These are phyloP conservation scores for Diaporthe batatas DNA, from an alignment of 2,329 filamentous ascomycete species.

Conservation along the genomic window DNA sequence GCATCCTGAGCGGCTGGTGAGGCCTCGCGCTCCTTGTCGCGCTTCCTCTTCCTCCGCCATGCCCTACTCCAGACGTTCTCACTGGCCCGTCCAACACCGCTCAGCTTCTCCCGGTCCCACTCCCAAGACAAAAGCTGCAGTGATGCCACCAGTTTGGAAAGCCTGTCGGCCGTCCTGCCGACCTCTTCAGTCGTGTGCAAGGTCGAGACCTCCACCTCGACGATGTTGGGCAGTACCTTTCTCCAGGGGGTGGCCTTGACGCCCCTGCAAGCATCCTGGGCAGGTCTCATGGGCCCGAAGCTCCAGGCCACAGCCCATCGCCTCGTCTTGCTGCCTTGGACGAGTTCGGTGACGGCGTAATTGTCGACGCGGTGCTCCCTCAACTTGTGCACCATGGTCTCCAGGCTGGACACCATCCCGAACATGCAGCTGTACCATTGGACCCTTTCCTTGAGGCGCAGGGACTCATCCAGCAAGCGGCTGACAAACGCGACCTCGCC, in stretches of 20 bases:
- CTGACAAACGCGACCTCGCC: conserved; percentile 93
- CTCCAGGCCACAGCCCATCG: conserved; percentile 94
- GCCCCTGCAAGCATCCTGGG: conserved; percentile 59
- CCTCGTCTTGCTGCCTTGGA: conserved; percentile 82
- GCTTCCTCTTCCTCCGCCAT: conserved; percentile 72
- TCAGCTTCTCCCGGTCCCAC: conserved; percentile 67
- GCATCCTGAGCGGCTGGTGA: conserved; percentile 18
- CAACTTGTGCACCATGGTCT: conserved; percentile 71
- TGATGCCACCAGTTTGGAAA: conserved; percentile 62
- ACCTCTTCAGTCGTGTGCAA: conserved; percentile 60
- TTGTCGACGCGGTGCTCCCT: conserved; percentile 74
- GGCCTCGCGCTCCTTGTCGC: conserved; percentile 48
- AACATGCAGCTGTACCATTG: conserved; percentile 95
- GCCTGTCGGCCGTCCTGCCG: conserved; percentile 50
- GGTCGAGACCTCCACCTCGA: conserved; percentile 58
- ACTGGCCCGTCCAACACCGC: conserved; percentile 73
- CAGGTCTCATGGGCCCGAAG: conserved; percentile 76
- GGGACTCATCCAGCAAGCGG: conserved; percentile 64
- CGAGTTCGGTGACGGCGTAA: conserved; percentile 84
- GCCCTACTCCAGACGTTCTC: conserved; percentile 84
- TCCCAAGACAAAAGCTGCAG: conserved; percentile 74
- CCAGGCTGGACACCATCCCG: conserved; percentile 80
- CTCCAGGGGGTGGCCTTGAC: conserved; percentile 56
- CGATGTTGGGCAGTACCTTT: conserved; percentile 58
- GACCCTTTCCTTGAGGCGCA: conserved; percentile 63